A percentile compares a stretch with the other conserved stretches of the same genome.
phyloP scores from a whole-genome alignment of 1,139 yeast species.

The Geotrichum carabidarum region DNA sequence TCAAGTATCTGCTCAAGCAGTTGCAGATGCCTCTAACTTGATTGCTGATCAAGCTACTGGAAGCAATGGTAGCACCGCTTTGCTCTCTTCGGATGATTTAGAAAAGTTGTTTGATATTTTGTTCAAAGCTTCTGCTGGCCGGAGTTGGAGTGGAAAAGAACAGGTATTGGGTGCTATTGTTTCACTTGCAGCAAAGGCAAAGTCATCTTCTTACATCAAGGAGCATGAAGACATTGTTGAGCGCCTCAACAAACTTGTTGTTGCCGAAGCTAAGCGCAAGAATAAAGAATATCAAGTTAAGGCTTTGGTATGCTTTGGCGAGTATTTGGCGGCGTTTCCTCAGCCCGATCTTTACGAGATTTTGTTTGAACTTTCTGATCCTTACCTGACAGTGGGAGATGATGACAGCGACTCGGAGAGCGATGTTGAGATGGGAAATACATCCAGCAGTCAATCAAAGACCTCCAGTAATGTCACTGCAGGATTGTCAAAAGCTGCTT shows the following conservation, averaged over 20 bases:
- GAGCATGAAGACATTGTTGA: conserved; percentile 34
- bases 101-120: conserved; percentile 50
- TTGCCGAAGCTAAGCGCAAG: conserved; percentile 60
- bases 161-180: conserved; percentile 66
- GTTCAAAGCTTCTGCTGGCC: conserved; percentile 63
- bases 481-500: conserved; percentile 20
- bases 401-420: conserved; percentile 31
- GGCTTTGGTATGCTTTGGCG: conserved; percentile 30
- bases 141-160: conserved; percentile 89
- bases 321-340: conserved; percentile 29
- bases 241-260: conserved; percentile 44
- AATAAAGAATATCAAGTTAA: conserved; percentile 58
- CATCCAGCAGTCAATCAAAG: background rate
- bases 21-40: conserved; percentile 55
- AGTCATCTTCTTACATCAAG: conserved; percentile 19
- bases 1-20: conserved; percentile 64
- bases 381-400: conserved; percentile 23
- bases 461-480: background rate
- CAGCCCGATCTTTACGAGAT: conserved; percentile 36
- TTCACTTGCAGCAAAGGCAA: conserved; percentile 45
- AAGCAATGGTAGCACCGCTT: conserved; percentile 35
- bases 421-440: conserved; percentile 27
- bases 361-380: conserved; percentile 36
- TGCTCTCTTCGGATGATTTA: conserved; percentile 17
- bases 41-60: conserved; percentile 18